Conservation (phyloP, 805 yeast species). For the Candida hispaniensis region DNA sequence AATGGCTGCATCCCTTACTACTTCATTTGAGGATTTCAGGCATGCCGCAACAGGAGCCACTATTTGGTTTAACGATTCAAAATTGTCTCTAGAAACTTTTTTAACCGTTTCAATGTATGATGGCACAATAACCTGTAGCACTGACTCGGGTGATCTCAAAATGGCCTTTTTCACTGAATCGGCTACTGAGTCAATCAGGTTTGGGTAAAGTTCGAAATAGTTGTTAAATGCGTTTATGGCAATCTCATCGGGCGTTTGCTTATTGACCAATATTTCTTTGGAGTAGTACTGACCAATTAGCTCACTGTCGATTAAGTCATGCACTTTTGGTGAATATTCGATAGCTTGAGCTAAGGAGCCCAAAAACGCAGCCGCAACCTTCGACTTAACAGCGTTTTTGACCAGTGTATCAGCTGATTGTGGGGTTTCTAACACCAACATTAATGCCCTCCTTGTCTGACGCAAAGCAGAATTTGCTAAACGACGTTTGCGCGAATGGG, state of each 20-base stretch:
- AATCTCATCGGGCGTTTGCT: not conserved
- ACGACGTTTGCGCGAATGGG: slow-evolving; percentile 1
- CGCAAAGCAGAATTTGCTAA: slow-evolving; percentile 9
- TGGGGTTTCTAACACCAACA: too few relatives aligned
- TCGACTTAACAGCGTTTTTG: too few relatives aligned
- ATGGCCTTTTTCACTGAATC: slow-evolving; percentile 11
- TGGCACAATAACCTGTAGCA: slow-evolving; percentile 1
- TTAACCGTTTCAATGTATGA: not conserved
- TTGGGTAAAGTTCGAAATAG: too few relatives aligned
- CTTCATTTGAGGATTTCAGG: slow-evolving; percentile 8
- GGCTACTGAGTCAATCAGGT: too few relatives aligned
- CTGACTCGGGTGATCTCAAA: slow-evolving; percentile 6
- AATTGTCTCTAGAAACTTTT: not conserved
- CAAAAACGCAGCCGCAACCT: too few relatives aligned
- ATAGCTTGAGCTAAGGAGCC: too few relatives aligned
- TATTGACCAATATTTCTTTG: slow-evolving; percentile 1
- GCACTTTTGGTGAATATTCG: too few relatives aligned
- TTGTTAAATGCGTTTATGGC: slow-evolving; percentile 1
- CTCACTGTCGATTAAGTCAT: too few relatives aligned
- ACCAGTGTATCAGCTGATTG: too few relatives aligned
- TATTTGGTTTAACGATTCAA: slow-evolving; percentile 1
- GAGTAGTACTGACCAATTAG: too few relatives aligned
- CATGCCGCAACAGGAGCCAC: slow-evolving; percentile 1
- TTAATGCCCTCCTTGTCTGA: slow-evolving; percentile 7
- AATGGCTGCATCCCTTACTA: slow-evolving; percentile 4